These are phyloP conservation scores for Cicer pinnatifidum DNA, from an alignment of 306 rosid species.

Conservation along the genomic window DNA sequence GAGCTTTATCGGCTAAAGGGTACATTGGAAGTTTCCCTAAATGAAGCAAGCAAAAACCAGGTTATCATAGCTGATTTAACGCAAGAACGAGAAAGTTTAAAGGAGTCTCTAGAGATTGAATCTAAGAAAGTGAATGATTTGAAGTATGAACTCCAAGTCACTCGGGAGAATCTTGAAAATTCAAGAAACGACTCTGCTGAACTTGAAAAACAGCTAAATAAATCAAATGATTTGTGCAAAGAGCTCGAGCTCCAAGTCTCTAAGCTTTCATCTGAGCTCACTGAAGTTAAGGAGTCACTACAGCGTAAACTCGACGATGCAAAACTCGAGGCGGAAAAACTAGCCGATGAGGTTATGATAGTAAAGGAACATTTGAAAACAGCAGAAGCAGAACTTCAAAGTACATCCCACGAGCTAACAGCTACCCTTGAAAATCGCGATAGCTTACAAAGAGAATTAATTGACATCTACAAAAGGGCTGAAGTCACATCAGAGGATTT, in stretches of 20 bases:
- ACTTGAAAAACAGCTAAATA: constrained; percentile 54
- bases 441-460: constrained; percentile 68
- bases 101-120: constrained; percentile 56
- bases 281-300: constrained; percentile 60
- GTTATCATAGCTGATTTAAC: constrained; percentile 56
- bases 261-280: constrained; percentile 63
- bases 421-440: constrained; percentile 54
- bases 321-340: constrained; percentile 51
- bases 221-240: constrained; percentile 49
- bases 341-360: constrained; percentile 59
- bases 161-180: constrained; percentile 62
- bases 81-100: constrained; percentile 60
- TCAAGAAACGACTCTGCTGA: constrained; percentile 64
- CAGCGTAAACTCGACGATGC: constrained; percentile 64
- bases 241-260: constrained; percentile 65
- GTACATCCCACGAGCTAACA: constrained; percentile 53
- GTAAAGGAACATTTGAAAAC: constrained; percentile 59
- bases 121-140: constrained; percentile 51
- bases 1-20: constrained; percentile 61
- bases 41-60: constrained; percentile 54
- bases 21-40: constrained; percentile 54
- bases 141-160: constrained; percentile 59
- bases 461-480: constrained; percentile 63
- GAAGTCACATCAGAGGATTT: constrained; percentile 61
- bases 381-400: constrained; percentile 60